Evolutionary conservation across 768 basidiomycete genomes (phyloP), one percentile per base, ranked within the genome.

Genomic region (Termitomyces sp.): DNA sequence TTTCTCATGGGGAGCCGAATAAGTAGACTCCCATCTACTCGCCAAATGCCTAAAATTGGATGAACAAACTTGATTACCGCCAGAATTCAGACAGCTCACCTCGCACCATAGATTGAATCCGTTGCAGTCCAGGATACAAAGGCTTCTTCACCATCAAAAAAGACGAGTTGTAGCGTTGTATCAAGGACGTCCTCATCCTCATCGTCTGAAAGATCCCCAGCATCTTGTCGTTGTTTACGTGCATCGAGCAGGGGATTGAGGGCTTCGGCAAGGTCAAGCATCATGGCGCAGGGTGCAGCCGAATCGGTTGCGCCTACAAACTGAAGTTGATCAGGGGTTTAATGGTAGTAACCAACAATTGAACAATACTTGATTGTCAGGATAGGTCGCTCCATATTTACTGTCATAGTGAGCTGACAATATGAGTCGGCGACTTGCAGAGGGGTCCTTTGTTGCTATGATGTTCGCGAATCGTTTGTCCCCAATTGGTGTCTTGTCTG

Each of bases 91-190:
- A 47, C 49, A 3, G 61, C 72, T 56, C 65, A 93, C 95, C 92
- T 85, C 41, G 96, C 88, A n/a, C 96, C 96, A 68, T 99, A 99
- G 44, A 93, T 86, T 1, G 92, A 95, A 71, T 99, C 96, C 2
- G 81, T 84, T 31, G 78, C 81, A 2, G 92, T 93, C 96, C 96
- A 99, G 28, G 82, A 77, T 48, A 84, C 78, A 71, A 96, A 98
- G 0, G 97, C 97, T 71, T 98, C 97, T 72, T 99, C 97, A 3
- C 97, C 97, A 65, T 99, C 97, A 58, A 99, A 96, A 69, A 98
- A 96, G 10, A 99, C 79, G 9, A 98, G 75, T 68, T 97, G 94
- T 9, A 99, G 72, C 3, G 95, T 96, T 20, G 90, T 92, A 56
- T 91, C 88, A 0, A 83, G 83, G 15, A 86, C 74, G 54, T 92